Base-by-base conservation (phyloP, 139 green algal genomes). In the Nannochloris sp. region DNA sequence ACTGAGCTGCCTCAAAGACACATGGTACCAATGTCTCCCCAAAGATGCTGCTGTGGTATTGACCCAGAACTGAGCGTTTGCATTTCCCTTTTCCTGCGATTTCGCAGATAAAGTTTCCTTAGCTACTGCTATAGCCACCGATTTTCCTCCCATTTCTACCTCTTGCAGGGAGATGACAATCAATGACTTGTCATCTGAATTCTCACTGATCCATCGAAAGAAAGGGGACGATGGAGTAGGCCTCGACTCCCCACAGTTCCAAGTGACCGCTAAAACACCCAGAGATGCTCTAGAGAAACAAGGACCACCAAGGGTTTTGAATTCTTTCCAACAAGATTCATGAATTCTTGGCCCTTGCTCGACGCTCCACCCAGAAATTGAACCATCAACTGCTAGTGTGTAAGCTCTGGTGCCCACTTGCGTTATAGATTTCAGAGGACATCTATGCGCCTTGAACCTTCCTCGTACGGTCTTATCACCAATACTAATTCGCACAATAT, bases 131-230 rank as follows among this genome's bases (percentile, higher is more conserved):
- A 78, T 60, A 3, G 75, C 81, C 17, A 91, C 83, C 46, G 73
- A 87, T 63, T 65, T 65, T 13, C 79, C 82, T 53, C 89, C 88
- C 84, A 95, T 92, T 71, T 95, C 88, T 11, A 96, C 80, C 66
- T 96, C 89, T 73, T 93, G 86, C 59, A 94, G 69, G 1, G 68
- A 81, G 14, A 94, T 65, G 26, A 80, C 65, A 13, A 86, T 79
- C 12, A 93, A 46, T 55, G 83, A 64, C 5, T 73, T 77, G 3
- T 51, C 29, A 5, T 40, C 36, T 0, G 71, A 70, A 1, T 68
- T 36, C 49, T 82, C 49, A 6, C 36, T 49, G 46, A 95, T 65
- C 80, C 80, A 89, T 25, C 50, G 17, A 68, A 84, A 59, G 44
- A 67, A n/a, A 28, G 51, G 26, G 26, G 49, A 46, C 72, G 66